Evolutionary conservation across 1,284 basidiomycete species (phyloP).

Genomic region (Gymnopus androsaceus): DNA sequence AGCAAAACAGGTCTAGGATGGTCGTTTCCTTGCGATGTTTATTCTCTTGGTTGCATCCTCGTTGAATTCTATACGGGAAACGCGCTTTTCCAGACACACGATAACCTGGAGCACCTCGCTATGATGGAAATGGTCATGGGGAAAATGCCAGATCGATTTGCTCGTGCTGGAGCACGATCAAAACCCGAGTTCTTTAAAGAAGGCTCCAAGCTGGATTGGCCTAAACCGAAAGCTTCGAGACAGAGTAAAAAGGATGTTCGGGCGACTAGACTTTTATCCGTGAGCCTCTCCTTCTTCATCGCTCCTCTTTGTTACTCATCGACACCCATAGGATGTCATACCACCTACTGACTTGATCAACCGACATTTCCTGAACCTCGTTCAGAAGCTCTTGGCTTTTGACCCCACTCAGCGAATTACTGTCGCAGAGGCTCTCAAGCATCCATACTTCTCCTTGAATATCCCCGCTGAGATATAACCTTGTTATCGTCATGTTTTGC

Average conservation of each 20-base stretch:
- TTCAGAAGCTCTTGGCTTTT: slow-evolving; percentile 86
- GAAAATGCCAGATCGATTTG: slow-evolving; percentile 88
- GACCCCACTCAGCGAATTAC: slow-evolving; percentile 87
- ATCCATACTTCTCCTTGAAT: slow-evolving; percentile 78
- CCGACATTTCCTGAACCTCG: slow-evolving; percentile 83
- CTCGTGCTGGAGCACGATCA: slow-evolving; percentile 66
- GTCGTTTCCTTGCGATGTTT: slow-evolving; percentile 98
- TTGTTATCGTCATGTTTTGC: slow-evolving; percentile 13
- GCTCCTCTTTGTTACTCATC: slow-evolving; percentile 17
- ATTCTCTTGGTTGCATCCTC: slow-evolving; percentile 97
- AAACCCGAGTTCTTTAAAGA: slow-evolving; percentile 95
- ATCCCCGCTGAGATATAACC: slow-evolving; percentile 59
- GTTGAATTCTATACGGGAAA: slow-evolving; percentile 99
- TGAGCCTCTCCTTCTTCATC: slow-evolving; percentile 37
- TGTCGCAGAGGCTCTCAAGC: slow-evolving; percentile 84
- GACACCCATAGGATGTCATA: slow-evolving; percentile 78
- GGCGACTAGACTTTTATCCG: slow-evolving; percentile 78
- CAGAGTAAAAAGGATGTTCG: slow-evolving; percentile 95
- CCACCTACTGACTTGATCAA: slow-evolving; percentile 71
- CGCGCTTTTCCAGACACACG: slow-evolving; percentile 97
- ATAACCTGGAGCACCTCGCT: slow-evolving; percentile 97
- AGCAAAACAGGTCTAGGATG: slow-evolving; percentile 84
- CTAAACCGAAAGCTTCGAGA: slow-evolving; percentile 82
- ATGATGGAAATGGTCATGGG: slow-evolving; percentile 99
- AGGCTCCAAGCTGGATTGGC: slow-evolving; percentile 85